Evolutionary conservation across 306 rosid species (phyloP), one percentile per base, ranked within the genome.

Genomic region (Vigna radiata): DNA sequence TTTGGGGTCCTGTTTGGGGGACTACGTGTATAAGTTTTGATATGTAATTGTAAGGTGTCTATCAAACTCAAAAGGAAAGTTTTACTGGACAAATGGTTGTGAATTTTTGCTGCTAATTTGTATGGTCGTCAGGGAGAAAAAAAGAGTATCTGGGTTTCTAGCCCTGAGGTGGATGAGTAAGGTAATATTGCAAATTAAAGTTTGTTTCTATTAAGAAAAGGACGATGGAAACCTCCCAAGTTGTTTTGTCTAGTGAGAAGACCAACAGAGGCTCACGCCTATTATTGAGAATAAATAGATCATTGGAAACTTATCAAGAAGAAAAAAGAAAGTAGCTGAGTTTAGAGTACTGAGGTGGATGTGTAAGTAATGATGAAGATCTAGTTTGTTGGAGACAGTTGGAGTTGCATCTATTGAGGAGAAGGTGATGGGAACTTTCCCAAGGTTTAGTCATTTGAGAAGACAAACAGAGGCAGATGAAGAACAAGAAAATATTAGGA

Each of bases 371-470:
- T 56, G 11, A 23, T 11, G 23, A 29, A 29, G 33, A 4, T 29
- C 33, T 29, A 23, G 61, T 56, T 11, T 23, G 25, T 23, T 7
- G n/a, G 7, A 33, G 37, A 4, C 12, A 55, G 31, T 55, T 55
- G 62, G 62, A 21, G 62, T 54, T 10, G 62, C 62, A 55, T 55
- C 15, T 23, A 55, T 21, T 10, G 4, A 27, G 67, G 33, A 60
- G 11, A 29, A 14, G 43, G 6, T 25, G 17, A 58, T 58, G 37
- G 39, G 27, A 27, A 25, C 39, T 58, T 27, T 25, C 64, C 39
- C 13, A 12, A 58, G 39, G 39, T 58, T 31, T 61, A 31, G 21
- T 61, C 67, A 61, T 61, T 44, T 58, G n/a, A 58, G 64, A 58
- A 11, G 37, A 58, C 37, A 10, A 58, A 25, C 16, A 61, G 2